These are phyloP conservation scores for Penicillium herquei DNA, from an alignment of 495 filamentous ascomycete genomes.

Conservation along the genomic window DNA sequence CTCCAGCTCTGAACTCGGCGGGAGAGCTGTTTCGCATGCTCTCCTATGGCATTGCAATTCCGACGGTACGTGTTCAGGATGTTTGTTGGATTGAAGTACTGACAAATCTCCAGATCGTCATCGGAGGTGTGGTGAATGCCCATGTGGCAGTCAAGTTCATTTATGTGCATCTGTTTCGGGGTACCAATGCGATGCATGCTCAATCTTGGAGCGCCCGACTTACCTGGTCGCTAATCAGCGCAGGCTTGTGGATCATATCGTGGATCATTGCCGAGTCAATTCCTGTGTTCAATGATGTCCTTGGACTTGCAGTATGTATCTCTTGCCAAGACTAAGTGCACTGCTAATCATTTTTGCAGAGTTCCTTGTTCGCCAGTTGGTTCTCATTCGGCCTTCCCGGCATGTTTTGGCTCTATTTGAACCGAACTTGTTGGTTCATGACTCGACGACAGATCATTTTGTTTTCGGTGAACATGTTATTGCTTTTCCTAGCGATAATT, in stretches of 20 bases:
- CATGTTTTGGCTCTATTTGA: conserved; percentile 35
- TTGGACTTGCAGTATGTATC: conserved; percentile 39
- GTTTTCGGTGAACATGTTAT: conserved; percentile 22
- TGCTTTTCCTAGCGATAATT: conserved; percentile 23
- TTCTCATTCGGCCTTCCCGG: conserved; percentile 31
- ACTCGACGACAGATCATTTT: conserved; percentile 19
- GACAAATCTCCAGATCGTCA: conserved; percentile 27
- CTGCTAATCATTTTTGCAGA: conserved; percentile 11
- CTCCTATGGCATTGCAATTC: conserved; percentile 68
- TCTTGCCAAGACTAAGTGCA: neutral
- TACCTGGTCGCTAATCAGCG: conserved; percentile 53
- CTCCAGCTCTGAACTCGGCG: conserved; percentile 66
- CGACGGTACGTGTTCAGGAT: conserved; percentile 42
- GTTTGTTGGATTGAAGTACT: neutral
- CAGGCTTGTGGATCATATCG: conserved; percentile 53
- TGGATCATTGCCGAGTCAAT: conserved; percentile 66
- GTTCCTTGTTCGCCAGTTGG: conserved; percentile 27
- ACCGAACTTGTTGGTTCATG: conserved; percentile 20
- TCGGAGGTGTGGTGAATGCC: conserved; percentile 62
- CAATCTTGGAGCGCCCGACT: conserved; percentile 36
- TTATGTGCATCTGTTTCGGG: conserved; percentile 53
- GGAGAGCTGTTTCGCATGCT: conserved; percentile 57
- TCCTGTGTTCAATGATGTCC: conserved; percentile 62
- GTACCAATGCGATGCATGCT: conserved; percentile 48
- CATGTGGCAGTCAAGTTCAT: conserved; percentile 56